Evolutionary conservation across 2,329 filamentous ascomycete species (phyloP).

Genomic region (Exophiala calicioides): DNA sequence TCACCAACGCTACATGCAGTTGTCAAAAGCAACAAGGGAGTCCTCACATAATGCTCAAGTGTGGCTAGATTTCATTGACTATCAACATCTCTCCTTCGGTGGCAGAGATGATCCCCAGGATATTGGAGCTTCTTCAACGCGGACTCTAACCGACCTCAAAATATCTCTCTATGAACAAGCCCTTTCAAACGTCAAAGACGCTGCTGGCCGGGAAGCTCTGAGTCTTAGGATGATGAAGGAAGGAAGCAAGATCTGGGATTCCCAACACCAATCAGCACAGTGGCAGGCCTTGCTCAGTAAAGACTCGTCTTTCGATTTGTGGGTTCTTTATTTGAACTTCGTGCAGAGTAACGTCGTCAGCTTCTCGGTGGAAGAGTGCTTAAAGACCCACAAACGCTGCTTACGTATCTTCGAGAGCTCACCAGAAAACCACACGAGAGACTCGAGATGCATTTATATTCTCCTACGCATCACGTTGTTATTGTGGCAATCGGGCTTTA

Average conservation of each 20-base stretch:
- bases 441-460: slow-evolving; percentile 61
- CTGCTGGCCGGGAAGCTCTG: slow-evolving; percentile 58
- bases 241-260: slow-evolving; percentile 72
- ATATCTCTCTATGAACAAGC: slow-evolving; percentile 79
- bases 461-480: slow-evolving; percentile 74
- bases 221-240: slow-evolving; percentile 71
- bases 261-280: slow-evolving; percentile 58
- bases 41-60: slow-evolving; percentile 66
- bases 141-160: slow-evolving; percentile 75
- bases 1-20: slow-evolving; percentile 49
- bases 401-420: slow-evolving; percentile 44
- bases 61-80: slow-evolving; percentile 77
- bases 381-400: slow-evolving; percentile 60
- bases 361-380: slow-evolving; percentile 69
- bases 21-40: slow-evolving; percentile 65
- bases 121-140: slow-evolving; percentile 36
- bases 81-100: slow-evolving; percentile 66
- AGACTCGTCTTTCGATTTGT: slow-evolving; percentile 65
- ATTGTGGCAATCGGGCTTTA: slow-evolving; percentile 73
- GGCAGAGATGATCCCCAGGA: slow-evolving; percentile 38
- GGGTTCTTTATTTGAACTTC: slow-evolving; percentile 73
- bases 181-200: slow-evolving; percentile 56
- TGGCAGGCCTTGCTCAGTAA: slow-evolving; percentile 65
- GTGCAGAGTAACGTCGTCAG: slow-evolving; percentile 65
- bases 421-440: not conserved